Evolutionary conservation across 495 filamentous ascomycete genomes (phyloP), one percentile per base, ranked within the genome.

Genomic region (Parathielavia hyrcaniae): DNA sequence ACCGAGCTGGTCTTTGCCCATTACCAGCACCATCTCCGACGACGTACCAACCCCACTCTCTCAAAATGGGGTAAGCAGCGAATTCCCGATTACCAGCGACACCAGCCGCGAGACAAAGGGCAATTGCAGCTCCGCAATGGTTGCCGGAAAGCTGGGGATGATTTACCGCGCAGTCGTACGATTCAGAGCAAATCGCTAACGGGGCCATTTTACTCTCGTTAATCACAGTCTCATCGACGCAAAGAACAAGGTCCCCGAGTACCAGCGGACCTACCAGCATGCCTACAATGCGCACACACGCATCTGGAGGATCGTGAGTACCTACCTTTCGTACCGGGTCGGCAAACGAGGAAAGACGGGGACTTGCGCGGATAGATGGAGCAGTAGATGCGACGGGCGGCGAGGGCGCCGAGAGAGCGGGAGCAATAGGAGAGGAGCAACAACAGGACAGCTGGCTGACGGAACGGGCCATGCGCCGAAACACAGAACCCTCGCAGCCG

Each of bases 261-360:
- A 89, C 75, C 91, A 96, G 81, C 79, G 83, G 61, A 73, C 86
- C 45, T 92, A 90, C 79, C 90, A 95, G 77, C 76, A 80, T 49
- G 83, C 91, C 65, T 87, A 89, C 73, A 85, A 68, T 22, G 63
- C 70, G 50, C 76, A 89, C 68, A 77, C 84, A 64, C 84, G 91
- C 70, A 77, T 90, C 73, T 96, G 90, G 90, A 81, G 81, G 72
- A 90, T 95, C 78, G 91, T 95, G 72, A 75, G 87, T 83, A 14
- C 43, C 20, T 83, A 14, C 43, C 20, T 39, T 14, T n/a, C 17
- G 16, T 23, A 11, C 4, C 36, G 12, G n/a, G 10, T 16, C 5
- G 40, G 26, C 4, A 13, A 14, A 40, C 5, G 35, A 12, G 35
- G 16, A 40, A 35, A 17, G n/a, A 17, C 26, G n/a, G 23, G 19